A percentile compares a stretch with the other conserved stretches of the same genome.
Evolutionary conservation across 768 basidiomycete species (phyloP).

Genomic region (Filobasidium floriforme): DNA sequence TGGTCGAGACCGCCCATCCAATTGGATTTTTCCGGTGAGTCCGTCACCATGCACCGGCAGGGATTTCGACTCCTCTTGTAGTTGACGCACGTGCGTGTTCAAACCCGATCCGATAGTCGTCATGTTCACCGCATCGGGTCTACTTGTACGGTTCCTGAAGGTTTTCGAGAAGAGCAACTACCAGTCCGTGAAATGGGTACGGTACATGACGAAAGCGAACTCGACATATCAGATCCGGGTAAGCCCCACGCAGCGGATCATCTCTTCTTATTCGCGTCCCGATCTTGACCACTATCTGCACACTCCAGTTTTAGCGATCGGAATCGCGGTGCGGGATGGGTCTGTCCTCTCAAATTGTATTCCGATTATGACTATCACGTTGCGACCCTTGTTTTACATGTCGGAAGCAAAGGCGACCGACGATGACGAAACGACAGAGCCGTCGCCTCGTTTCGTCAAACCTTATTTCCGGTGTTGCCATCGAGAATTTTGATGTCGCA

Average conservation of each 20-base stretch:
- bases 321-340: no score
- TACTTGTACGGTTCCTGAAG: conserved; percentile 93
- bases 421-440: no score
- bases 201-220: conserved; percentile 87
- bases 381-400: no score
- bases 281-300: background rate
- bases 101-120: conserved; percentile 53
- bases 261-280: background rate
- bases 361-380: no score
- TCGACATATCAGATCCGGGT: conserved; percentile 91
- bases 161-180: conserved; percentile 96
- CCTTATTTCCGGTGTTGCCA: no score
- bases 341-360: no score
- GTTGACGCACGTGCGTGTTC: background rate
- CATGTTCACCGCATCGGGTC: conserved; percentile 95
- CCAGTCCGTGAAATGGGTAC: conserved; percentile 90
- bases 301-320: no score
- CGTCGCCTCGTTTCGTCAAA: no score
- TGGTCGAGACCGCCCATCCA: conserved; percentile 98
- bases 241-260: conserved; percentile 44
- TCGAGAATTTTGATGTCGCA: no score
- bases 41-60: no score
- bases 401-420: no score
- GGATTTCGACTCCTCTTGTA: background rate
- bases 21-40: conserved; percentile 69